phyloP scores from a whole-genome alignment of 73 alveolate species.

The Breviolum minutum region DNA sequence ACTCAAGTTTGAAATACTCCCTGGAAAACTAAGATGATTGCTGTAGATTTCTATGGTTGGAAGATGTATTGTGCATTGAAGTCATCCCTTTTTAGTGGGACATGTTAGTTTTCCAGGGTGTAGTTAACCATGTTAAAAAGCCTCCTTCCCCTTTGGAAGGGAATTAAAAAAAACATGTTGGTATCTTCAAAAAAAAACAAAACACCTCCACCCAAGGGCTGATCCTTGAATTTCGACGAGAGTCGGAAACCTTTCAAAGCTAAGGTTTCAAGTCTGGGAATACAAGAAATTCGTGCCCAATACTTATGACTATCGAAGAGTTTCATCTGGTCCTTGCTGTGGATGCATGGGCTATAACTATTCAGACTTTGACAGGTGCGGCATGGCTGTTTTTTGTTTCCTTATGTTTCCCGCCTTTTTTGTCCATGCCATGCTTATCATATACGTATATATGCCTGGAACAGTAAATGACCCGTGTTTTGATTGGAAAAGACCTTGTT shows the following conservation, averaged over 20 bases:
- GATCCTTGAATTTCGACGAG: not conserved
- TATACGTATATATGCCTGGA: too few species aligned
- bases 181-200: too few species aligned
- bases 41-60: not conserved
- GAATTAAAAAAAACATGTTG: too few species aligned
- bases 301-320: slow-evolving; percentile 34
- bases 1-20: not conserved
- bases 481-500: too few species aligned
- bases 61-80: not conserved
- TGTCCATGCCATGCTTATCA: too few species aligned
- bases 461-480: too few species aligned
- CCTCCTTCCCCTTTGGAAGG: too few species aligned
- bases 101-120: not conserved
- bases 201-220: too few species aligned
- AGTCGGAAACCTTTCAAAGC: not conserved
- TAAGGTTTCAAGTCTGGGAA: slow-evolving; percentile 1
- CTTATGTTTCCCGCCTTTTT: too few species aligned
- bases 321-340: slow-evolving; percentile 43
- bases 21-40: too few species aligned
- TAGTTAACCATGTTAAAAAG: not conserved
- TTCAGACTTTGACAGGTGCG: slow-evolving; percentile 32
- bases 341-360: slow-evolving; percentile 72
- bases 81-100: not conserved
- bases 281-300: slow-evolving; percentile 40
- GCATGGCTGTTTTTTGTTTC: not conserved